Conservation (phyloP, 768 basidiomycete species). For the Naganishia onofrii region DNA sequence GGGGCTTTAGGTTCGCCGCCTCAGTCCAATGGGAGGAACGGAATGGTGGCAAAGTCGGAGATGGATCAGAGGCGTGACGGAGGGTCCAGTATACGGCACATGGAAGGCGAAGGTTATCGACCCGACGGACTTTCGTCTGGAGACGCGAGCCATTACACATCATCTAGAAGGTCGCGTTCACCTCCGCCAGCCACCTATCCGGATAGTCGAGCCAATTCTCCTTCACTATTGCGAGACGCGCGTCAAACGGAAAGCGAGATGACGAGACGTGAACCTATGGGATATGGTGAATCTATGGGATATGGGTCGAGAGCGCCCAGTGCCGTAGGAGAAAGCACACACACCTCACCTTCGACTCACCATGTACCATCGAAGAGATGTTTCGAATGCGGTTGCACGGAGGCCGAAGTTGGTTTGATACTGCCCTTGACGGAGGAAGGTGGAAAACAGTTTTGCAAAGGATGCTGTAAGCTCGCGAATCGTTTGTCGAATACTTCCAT, state of each 20-base stretch:
- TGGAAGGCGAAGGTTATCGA: background rate
- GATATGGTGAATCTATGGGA: background rate
- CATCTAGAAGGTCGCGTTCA: conserved; percentile 9
- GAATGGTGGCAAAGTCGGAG: background rate
- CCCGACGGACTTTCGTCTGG: background rate
- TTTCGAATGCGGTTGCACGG: conserved; percentile 11
- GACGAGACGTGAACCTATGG: background rate
- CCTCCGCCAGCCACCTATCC: background rate
- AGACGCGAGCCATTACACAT: background rate
- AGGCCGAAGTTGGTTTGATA: conserved; percentile 10
- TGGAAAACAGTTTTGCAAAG: conserved; percentile 19
- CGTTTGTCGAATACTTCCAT: background rate
- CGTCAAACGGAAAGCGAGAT: background rate
- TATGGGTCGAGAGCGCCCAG: conserved; percentile 1
- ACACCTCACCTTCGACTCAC: conserved; percentile 5
- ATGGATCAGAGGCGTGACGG: background rate
- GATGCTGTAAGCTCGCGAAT: conserved; percentile 6
- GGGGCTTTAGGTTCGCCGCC: background rate
- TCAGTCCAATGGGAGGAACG: background rate
- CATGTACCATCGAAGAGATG: conserved; percentile 9
- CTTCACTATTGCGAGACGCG: background rate
- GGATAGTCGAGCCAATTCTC: conserved; percentile 3
- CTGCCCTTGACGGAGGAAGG: conserved; percentile 19
- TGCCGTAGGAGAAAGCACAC: background rate
- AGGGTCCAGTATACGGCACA: background rate